A percentile compares a stretch with the other conserved stretches of the same genome.
Evolutionary conservation across 352 stramenopile genomes (phyloP).

Genomic region (Globisporangium abappressorium): DNA sequence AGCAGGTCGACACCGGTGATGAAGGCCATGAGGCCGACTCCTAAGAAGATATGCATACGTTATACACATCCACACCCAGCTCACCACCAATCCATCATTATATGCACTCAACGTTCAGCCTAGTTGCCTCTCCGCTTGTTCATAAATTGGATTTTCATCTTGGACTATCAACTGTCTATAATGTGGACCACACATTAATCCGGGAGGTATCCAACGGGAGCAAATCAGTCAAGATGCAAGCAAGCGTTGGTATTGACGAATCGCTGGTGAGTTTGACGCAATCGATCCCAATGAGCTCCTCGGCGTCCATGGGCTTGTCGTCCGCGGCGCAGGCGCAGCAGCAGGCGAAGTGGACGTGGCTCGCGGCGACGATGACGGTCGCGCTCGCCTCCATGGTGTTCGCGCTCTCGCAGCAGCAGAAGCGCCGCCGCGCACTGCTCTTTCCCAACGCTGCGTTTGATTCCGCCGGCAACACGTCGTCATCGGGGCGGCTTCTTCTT

Average conservation of each 20-base stretch:
- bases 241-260: background rate
- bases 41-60: background rate
- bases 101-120: background rate
- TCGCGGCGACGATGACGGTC: conserved; percentile 26
- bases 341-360: conserved; percentile 25
- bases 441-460: background rate
- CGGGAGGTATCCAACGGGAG: background rate
- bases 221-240: background rate
- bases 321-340: conserved; percentile 1
- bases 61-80: background rate
- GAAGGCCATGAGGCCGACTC: background rate
- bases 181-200: background rate
- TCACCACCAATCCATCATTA: background rate
- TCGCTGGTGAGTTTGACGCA: conserved; percentile 2
- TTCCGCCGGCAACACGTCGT: background rate
- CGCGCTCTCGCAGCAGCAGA: conserved; percentile 25
- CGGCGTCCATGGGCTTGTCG: conserved; percentile 6
- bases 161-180: too few relatives aligned
- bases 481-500: background rate
- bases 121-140: too few relatives aligned
- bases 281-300: conserved; percentile 4
- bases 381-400: conserved; percentile 32
- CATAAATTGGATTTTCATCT: too few relatives aligned
- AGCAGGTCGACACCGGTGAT: background rate
- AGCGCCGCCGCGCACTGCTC: conserved; percentile 17